phyloP scores from a whole-genome alignment of 176 grass and related monocot species.

The bread wheat (Triticum aestivum) region DNA sequence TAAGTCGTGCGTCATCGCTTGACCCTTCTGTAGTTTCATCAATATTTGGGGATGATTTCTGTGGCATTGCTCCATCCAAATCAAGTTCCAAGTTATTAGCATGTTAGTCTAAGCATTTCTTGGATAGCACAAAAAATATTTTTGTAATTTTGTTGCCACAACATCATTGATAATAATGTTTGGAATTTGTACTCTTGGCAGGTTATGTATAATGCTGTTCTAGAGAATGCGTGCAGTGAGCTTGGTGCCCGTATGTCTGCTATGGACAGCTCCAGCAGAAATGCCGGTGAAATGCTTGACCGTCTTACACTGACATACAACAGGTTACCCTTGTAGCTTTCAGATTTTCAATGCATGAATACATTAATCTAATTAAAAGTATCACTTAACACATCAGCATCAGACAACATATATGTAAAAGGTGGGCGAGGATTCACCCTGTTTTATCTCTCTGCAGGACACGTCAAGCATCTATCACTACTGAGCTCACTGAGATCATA shows the following conservation, averaged over 20 bases:
- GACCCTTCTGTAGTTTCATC: constrained; percentile 1
- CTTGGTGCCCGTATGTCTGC: constrained; percentile 92
- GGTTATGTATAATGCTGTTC: constrained; percentile 76
- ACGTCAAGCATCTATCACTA: constrained; percentile 96
- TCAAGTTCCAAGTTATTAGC: constrained; percentile 7
- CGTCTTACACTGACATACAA: constrained; percentile 90
- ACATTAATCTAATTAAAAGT: background rate
- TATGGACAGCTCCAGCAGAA: constrained; percentile 97
- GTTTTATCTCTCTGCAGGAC: constrained; percentile 64
- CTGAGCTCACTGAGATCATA: constrained; percentile 91
- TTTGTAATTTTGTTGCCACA: background rate
- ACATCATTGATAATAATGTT: constrained; percentile 11
- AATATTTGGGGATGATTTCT: background rate
- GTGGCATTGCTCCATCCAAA: background rate
- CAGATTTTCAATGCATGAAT: background rate
- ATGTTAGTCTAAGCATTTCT: background rate
- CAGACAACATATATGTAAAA: background rate
- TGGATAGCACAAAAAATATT: background rate
- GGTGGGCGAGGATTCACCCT: background rate
- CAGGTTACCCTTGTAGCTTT: constrained; percentile 41
- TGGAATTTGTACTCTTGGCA: constrained; percentile 33
- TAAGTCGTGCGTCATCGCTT: constrained; percentile 37
- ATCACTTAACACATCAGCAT: background rate
- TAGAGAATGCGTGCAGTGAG: constrained; percentile 97
- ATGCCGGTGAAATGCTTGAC: constrained; percentile 96